Evolutionary conservation across 164 flowering plant species (phyloP), one percentile per base, ranked within the genome.

Genomic region (Piper longum): DNA sequence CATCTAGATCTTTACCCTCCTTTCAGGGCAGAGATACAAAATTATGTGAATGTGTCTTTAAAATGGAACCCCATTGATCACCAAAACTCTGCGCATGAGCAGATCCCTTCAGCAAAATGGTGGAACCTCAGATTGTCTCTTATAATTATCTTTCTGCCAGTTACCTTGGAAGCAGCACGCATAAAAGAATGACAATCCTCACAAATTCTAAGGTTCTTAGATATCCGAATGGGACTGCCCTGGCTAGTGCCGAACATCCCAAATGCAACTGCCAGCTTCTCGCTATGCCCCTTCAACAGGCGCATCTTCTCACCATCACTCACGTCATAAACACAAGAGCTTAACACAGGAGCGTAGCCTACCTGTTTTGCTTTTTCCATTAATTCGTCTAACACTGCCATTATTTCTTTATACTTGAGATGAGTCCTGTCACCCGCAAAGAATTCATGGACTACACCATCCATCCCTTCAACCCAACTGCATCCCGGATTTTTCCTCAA

Each of bases 211-310:
- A 82, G 64, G 65, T 80, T 81, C 72, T 82, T 85, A 58, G 75
- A 77, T 9, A 85, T 75, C 16, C 78, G 72, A 65, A 82, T 81
- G 12, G 67, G 72, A 65, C 68, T 69, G 63, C 78, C 74, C 14
- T 75, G 64, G 18, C 36, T n/a, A 11, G 82, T 79, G 68, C 66
- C 73, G 70, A 83, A 62, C 66, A 80, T 56, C 8, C 77, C 85
- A 66, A 82, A 85, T 39, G 85, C 82, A 70, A 85, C 42, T 7
- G 81, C 83, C 64, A 85, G 59, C 79, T 83, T 83, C 72, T 85
- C 87, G 68, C 82, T 79, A 56, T 79, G 85, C 74, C 69, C 77
- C 54, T 77, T 66, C 43, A 79, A 64, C 18, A 86, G 83, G 69
- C 78, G 71, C 67, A 78, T 74, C 71, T 73, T 82, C 58, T 80